These are phyloP conservation scores for Neofusicoccum sp. DNA, from an alignment of 2,329 filamentous ascomycete species.

Conservation along the genomic window DNA sequence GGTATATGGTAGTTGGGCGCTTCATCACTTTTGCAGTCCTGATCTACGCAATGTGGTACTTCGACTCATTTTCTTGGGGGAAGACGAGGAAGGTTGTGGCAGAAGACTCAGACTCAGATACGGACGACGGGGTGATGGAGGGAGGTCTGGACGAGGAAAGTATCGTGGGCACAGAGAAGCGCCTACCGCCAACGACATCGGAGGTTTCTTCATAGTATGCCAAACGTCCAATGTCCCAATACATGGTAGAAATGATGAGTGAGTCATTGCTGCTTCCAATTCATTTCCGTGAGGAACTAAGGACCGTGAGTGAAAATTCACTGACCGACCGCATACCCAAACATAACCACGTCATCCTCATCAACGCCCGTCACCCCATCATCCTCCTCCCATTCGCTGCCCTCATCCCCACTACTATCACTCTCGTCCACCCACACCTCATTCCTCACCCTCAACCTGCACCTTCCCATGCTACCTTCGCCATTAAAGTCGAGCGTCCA, in stretches of 20 bases:
- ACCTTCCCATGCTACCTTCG: constrained; percentile 41
- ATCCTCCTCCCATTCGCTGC: constrained; percentile 10
- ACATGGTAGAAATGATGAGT: no score
- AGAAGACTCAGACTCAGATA: not conserved
- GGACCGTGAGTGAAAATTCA: no score
- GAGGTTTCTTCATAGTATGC: no score
- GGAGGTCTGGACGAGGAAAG: no score
- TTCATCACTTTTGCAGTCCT: constrained; percentile 47
- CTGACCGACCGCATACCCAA: no score
- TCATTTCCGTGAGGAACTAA: no score
- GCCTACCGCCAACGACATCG: no score
- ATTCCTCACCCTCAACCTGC: constrained; percentile 41
- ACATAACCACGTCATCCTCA: constrained; percentile 6
- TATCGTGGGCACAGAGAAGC: no score
- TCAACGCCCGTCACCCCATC: constrained; percentile 7
- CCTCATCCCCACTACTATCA: constrained; percentile 22
- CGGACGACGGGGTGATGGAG: no score
- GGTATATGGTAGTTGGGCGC: constrained; percentile 32
- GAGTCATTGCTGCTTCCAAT: no score
- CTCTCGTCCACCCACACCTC: constrained; percentile 27
- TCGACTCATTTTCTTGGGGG: constrained; percentile 50
- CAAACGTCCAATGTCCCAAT: no score
- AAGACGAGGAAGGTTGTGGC: constrained; percentile 35
- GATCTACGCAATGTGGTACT: constrained; percentile 43
- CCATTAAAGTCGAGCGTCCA: constrained; percentile 44